These are phyloP conservation scores for Fusarium siculi DNA, from an alignment of 2,329 filamentous ascomycete species.

Conservation along the genomic window DNA sequence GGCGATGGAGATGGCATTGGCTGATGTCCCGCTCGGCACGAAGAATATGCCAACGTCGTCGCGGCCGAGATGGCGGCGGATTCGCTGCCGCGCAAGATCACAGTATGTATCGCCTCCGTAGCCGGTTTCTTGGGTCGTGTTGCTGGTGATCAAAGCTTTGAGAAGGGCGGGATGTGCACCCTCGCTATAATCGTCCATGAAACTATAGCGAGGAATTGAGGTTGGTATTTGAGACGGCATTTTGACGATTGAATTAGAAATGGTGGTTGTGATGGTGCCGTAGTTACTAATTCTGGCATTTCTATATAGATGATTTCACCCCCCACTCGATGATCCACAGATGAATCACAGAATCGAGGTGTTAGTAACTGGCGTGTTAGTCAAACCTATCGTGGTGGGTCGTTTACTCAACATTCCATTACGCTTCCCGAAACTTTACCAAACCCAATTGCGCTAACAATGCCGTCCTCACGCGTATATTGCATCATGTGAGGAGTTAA, in stretches of 20 bases:
- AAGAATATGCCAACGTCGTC: slow-evolving; percentile 60
- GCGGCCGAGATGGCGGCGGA: slow-evolving; percentile 51
- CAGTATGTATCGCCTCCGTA: slow-evolving; percentile 60
- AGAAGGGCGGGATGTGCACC: slow-evolving; percentile 62
- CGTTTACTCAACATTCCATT: slow-evolving; percentile 38
- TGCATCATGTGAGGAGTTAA: slow-evolving; percentile 10
- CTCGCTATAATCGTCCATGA: slow-evolving; percentile 63
- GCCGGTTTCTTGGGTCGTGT: slow-evolving; percentile 57
- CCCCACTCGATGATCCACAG: slow-evolving; percentile 30
- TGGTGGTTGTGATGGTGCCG: not conserved
- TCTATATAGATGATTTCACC: slow-evolving; percentile 30
- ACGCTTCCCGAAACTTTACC: slow-evolving; percentile 19
- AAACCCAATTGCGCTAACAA: not conserved
- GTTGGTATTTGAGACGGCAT: slow-evolving; percentile 37
- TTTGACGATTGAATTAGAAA: not conserved
- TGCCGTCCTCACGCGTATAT: not conserved
- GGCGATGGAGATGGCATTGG: slow-evolving; percentile 63
- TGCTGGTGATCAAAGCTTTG: slow-evolving; percentile 57
- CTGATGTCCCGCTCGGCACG: slow-evolving; percentile 62
- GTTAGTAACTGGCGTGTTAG: slow-evolving; percentile 41
- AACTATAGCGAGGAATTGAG: slow-evolving; percentile 52
- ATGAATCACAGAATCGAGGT: slow-evolving; percentile 12
- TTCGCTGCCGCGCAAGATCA: slow-evolving; percentile 53
- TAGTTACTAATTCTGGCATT: slow-evolving; percentile 2
- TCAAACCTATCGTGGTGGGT: slow-evolving; percentile 32